Evolutionary conservation across 2,329 filamentous ascomycete species (phyloP), one percentile per base, ranked within the genome.

Genomic region (Colletotrichum spaethianum): DNA sequence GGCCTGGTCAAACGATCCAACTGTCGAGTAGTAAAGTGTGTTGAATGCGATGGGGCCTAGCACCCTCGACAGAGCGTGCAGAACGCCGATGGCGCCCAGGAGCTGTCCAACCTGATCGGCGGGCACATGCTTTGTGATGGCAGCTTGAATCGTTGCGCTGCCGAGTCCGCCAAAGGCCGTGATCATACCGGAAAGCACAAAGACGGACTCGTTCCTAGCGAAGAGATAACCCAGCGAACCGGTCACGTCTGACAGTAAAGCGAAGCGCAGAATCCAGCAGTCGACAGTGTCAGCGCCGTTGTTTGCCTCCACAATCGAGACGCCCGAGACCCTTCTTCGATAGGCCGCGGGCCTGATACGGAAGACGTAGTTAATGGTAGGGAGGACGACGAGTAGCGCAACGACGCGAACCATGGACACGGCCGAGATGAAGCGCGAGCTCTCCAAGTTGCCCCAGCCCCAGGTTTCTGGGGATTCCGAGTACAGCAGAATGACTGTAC

Each of bases 111-210:
- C 92, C 57, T 90, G 89, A 74, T 96, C 93, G 0, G 91, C 87
- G 0, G 95, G 94, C 0, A 98, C 92, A 80, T 98, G 96, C 80
- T 98, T 98, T 26, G 95, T 98, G 62, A 98, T 85, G 0, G 93
- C 89, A 1, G 93, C 92, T 78, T 97, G 94, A 61, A 97, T 86
- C 0, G 94, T 96, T 1, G 96, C 95, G 44, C 92, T 93, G 0
- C 93, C 95, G 56, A 98, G 91, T 1, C 95, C 95, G 31, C 96
- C 96, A 48, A 97, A 83, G 0, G 94, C 88, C 1, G 94, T 92
- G 23, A 95, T 77, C 55, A 94, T 85, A 59, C 94, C 96, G 23
- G 91, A 93, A 0, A 90, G 74, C 4, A 94, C 88, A 80, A 98
- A 96, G 0, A 93, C 75, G 0, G 85, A 82, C 3, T 90, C 88